Conservation (phyloP, 306 rosid species). For the Cyamopsis tetragonoloba region DNA sequence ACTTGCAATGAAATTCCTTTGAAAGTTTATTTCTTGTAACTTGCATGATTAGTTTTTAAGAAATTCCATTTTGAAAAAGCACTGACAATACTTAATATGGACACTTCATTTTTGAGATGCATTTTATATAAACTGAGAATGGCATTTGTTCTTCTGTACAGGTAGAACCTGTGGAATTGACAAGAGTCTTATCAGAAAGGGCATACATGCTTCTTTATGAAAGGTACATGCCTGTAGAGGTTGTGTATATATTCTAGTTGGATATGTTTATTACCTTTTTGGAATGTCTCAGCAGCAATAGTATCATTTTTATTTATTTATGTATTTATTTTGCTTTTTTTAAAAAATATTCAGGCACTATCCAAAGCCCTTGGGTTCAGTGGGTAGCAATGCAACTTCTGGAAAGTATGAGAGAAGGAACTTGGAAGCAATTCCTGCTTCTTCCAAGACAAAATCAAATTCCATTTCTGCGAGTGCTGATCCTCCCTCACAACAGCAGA, state of each 20-base stretch:
- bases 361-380: slow-evolving; percentile 46
- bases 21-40: neutral
- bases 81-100: neutral
- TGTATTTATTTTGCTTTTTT: slow-evolving; percentile 10
- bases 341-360: slow-evolving; percentile 39
- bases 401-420: slow-evolving; percentile 53
- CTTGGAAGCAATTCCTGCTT: slow-evolving; percentile 58
- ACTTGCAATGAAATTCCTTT: neutral
- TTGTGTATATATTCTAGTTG: neutral
- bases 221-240: slow-evolving; percentile 40
- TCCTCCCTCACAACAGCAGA: slow-evolving; percentile 31
- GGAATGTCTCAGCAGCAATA: slow-evolving; percentile 20
- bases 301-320: neutral
- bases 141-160: slow-evolving; percentile 29
- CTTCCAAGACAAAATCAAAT: slow-evolving; percentile 45
- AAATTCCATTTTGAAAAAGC: neutral
- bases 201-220: slow-evolving; percentile 85
- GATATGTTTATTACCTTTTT: neutral
- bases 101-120: neutral
- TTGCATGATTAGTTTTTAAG: neutral
- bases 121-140: slow-evolving; percentile 22
- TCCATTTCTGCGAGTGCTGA: slow-evolving; percentile 20
- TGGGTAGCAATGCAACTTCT: slow-evolving; percentile 36
- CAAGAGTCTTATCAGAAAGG: slow-evolving; percentile 63
- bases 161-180: slow-evolving; percentile 69